Conservation (phyloP, 2,329 filamentous ascomycete species). For the Anthostomella pinea region DNA sequence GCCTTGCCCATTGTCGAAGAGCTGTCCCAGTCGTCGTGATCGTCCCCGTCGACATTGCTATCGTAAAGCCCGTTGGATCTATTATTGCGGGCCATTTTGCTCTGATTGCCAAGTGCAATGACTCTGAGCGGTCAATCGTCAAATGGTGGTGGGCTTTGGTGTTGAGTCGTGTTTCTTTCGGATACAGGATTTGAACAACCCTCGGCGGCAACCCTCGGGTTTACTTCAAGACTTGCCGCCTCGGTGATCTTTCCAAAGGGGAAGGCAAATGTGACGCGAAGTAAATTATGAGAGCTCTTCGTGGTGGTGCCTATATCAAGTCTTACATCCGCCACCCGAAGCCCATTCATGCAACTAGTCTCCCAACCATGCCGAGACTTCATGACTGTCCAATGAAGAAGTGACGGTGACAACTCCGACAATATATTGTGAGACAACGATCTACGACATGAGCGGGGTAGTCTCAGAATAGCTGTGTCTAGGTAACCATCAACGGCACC, state of each 20-base stretch:
- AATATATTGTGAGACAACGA: not conserved
- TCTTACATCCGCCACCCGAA: too few relatives aligned
- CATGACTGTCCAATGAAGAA: not conserved
- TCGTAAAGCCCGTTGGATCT: constrained; percentile 8
- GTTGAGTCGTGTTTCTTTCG: too few relatives aligned
- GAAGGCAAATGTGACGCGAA: too few relatives aligned
- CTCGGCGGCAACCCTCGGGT: too few relatives aligned
- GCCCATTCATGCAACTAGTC: not conserved
- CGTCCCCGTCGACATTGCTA: constrained; percentile 10
- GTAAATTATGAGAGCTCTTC: too few relatives aligned
- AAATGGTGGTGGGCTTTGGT: too few relatives aligned
- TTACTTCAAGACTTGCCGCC: too few relatives aligned
- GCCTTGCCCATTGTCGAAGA: constrained; percentile 14
- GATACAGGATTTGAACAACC: too few relatives aligned
- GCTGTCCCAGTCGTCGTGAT: constrained; percentile 15
- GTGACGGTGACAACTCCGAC: not conserved
- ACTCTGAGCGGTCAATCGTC: too few relatives aligned
- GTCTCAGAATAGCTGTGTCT: not conserved
- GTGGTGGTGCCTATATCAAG: too few relatives aligned
- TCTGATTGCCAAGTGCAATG: too few relatives aligned
- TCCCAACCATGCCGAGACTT: not conserved
- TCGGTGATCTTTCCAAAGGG: too few relatives aligned
- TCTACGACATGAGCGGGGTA: not conserved
- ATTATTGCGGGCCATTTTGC: constrained; percentile 15
- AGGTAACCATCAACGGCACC: not conserved